Base-by-base conservation (phyloP, 2,329 filamentous ascomycete genomes). In the Alternaria incomplexa region DNA sequence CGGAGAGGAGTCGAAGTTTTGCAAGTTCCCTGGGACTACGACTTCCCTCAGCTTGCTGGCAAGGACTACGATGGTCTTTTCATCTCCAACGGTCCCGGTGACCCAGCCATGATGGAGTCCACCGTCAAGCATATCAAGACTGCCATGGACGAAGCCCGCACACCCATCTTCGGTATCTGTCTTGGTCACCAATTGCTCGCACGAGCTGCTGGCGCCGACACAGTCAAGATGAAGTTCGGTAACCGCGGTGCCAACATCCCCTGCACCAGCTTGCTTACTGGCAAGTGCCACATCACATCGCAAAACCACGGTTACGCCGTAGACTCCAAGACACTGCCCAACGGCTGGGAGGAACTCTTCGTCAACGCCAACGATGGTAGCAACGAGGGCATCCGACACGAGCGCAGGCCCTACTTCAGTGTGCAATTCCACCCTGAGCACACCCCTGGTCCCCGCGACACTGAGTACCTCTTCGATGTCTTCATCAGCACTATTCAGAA, bases 391-490 rank as follows among this genome's bases (percentile, higher is more conserved):
- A 97, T 99, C 77, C 91, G 94, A 81, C 93, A 98, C 80, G 84
- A 87, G 52, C 88, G 85, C 79, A 91, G 90, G 76, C 96, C 96
- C 55, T 96, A 95, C 84, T 99, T 99, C 86, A 97, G 93, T 85
- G 96, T 98, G n/a, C 96, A 99, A 79, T 99, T 99, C 84, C 96
- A 99, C 78, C 96, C 96, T 0, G 96, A 99, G 82, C 97, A 94
- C 84, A 96, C 93, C 1, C 96, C 96, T 3, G 96, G 96, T 61
- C 96, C 96, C 55, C 89, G 93, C 36, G 96, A 99, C 79, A 99
- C 96, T 26, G 96, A 99, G 80, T 97, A 92, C 78, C 86, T 99
- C 25, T 99, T 99, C 69, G 94, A 99, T 80, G 93, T 98, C 67
- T 99, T 99, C 84, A 92, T 99, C 77, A 84, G 91, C 82, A 91